These are phyloP conservation scores for Irpex sp. DNA, from an alignment of 1,284 basidiomycete species.

Conservation along the genomic window DNA sequence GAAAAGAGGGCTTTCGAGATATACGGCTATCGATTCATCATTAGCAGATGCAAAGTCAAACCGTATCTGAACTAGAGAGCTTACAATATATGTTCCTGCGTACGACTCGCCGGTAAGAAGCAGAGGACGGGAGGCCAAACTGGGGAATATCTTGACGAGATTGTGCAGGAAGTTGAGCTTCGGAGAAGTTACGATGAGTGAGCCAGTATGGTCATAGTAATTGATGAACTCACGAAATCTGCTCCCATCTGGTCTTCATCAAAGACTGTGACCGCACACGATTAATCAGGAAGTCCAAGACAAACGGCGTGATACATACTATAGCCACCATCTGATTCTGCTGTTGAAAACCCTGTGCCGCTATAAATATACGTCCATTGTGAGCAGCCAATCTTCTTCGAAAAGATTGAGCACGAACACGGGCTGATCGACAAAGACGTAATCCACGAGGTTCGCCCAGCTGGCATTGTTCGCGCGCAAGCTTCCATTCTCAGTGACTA, in stretches of 20 bases:
- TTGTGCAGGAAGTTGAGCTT: slow-evolving; percentile 67
- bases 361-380: neutral
- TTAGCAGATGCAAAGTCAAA: neutral
- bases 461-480: slow-evolving; percentile 8
- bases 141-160: slow-evolving; percentile 63
- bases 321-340: slow-evolving; percentile 35
- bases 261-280: slow-evolving; percentile 34
- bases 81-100: slow-evolving; percentile 54
- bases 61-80: neutral
- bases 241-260: slow-evolving; percentile 63
- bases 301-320: slow-evolving; percentile 42
- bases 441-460: slow-evolving; percentile 10
- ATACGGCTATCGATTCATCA: slow-evolving; percentile 4
- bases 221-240: slow-evolving; percentile 53
- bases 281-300: neutral
- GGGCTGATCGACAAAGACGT: slow-evolving; percentile 14
- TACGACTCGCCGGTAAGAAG: slow-evolving; percentile 64
- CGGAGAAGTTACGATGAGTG: neutral
- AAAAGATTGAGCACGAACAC: slow-evolving; percentile 2
- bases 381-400: too few relatives aligned
- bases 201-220: too few relatives aligned
- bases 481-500: slow-evolving; percentile 1
- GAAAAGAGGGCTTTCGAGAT: slow-evolving; percentile 10
- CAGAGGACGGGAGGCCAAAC: slow-evolving; percentile 53
- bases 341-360: slow-evolving; percentile 60